Conservation (phyloP, 768 basidiomycete genomes). For the Tricholoma matsutake region DNA sequence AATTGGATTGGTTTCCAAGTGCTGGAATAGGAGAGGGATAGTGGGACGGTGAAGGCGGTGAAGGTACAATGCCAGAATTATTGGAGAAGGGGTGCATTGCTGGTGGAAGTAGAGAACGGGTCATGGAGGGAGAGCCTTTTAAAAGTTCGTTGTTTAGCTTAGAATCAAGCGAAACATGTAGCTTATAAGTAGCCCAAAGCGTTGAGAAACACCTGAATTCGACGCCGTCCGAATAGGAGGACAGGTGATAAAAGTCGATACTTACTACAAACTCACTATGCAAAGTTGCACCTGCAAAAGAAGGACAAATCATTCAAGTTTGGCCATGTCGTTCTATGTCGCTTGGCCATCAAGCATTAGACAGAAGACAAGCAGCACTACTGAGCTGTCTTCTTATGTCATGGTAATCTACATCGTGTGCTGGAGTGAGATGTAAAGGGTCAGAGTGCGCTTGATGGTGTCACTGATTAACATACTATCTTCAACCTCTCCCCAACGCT, state of each 20-base stretch:
- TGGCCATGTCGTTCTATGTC: no score
- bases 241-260: background rate
- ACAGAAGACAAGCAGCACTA: conserved; percentile 66
- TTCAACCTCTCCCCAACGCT: conserved; percentile 99
- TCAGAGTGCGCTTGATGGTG: conserved; percentile 6
- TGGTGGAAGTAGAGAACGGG: conserved; percentile 42
- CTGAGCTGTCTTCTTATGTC: conserved; percentile 87
- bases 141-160: background rate
- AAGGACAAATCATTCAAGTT: no score
- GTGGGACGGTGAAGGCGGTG: conserved; percentile 44
- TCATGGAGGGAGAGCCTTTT: conserved; percentile 25
- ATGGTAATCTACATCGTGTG: conserved; percentile 97
- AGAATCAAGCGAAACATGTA: background rate
- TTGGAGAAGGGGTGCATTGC: conserved; percentile 59
- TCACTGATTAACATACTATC: conserved; percentile 68
- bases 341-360: conserved; percentile 22
- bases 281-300: no score
- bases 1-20: conserved; percentile 12
- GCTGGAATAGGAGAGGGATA: conserved; percentile 46
- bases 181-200: conserved; percentile 1
- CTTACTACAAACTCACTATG: no score
- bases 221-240: background rate
- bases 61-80: conserved; percentile 35
- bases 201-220: conserved; percentile 13
- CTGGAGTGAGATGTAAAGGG: conserved; percentile 36